Base-by-base conservation (phyloP, 164 flowering plant species). In the Echeveria elegans region DNA sequence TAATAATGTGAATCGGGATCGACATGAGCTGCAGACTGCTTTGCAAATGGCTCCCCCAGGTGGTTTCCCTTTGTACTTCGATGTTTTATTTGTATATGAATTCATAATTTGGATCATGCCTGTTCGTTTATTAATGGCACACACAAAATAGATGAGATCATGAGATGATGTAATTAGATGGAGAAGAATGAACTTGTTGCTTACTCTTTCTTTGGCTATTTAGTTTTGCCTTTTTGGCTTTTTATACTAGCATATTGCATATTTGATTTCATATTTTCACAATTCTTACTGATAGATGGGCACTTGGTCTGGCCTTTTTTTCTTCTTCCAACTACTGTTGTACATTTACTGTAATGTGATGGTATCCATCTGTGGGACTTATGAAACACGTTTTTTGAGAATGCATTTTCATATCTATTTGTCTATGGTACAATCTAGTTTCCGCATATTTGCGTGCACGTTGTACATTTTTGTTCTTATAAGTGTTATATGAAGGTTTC, bases 11-110 rank as follows among this genome's bases (percentile, higher is more conserved):
- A 63, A 63, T 11, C 45, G 45, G 56, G 69, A 66, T 32, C 69
- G 38, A 19, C 58, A 66, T 48, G 68, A 66, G 58, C 53, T 66
- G 30, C 67, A 24, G n/a, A 43, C 21, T 36, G 32, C 67, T 41
- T n/a, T 21, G 30, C 52, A 24, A 65, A 43, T 65, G 67, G 48
- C 28, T 24, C 67, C 67, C 48, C 26, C 31, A 23, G 67, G 67
- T 65, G 56, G 56, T 6, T 45, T 50, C 56, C 10, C 9, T n/a
- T n/a, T 24, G 21, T 50, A 50, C 26, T 50, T 50, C 21, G n/a
- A 19, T 0, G 7, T 1, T n/a, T 21, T 50, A 50, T n/a, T 50
- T n/a, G 6, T 50, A 2, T 6, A 6, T 18, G 50, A 45, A 16
- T 45, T 15, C 50, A 45, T 16, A 15, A n/a, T 1, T 16, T 18